A percentile compares a stretch with the other conserved stretches of the same genome.
Evolutionary conservation across 306 rosid genomes (phyloP).

Genomic region (Alnus glutinosa): DNA sequence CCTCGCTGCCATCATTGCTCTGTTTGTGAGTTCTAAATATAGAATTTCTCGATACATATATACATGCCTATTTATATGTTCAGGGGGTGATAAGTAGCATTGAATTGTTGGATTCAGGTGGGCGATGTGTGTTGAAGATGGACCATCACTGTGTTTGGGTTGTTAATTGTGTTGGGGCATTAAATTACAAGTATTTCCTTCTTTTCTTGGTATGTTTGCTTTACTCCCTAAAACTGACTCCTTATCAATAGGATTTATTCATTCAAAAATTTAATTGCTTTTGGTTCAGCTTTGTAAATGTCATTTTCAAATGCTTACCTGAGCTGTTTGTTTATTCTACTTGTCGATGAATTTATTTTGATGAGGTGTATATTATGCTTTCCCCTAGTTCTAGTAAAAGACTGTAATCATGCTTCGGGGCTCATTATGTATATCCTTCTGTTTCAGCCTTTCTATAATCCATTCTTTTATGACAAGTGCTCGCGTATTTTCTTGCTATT

Average conservation of each 20-base stretch:
- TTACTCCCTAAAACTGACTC: conserved; percentile 9
- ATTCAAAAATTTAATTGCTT: neutral
- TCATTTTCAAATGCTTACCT: conserved; percentile 7
- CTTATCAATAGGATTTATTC: neutral
- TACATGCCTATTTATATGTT: neutral
- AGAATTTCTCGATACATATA: neutral
- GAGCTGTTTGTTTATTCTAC: neutral
- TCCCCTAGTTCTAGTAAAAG: neutral
- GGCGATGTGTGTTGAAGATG: conserved; percentile 97
- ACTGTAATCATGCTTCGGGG: neutral
- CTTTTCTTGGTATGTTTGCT: conserved; percentile 80
- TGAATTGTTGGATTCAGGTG: conserved; percentile 63
- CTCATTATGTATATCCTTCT: neutral
- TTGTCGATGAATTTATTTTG: neutral
- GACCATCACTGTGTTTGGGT: conserved; percentile 99
- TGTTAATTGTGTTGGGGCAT: conserved; percentile 96
- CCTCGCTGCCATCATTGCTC: conserved; percentile 98
- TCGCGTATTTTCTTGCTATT: neutral
- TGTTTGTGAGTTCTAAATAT: conserved; percentile 75
- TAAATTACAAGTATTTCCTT: conserved; percentile 91
- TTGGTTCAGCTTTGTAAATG: conserved; percentile 15
- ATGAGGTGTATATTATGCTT: neutral
- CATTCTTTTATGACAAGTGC: neutral
- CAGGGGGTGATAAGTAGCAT: conserved; percentile 13
- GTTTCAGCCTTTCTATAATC: neutral